Conservation (phyloP, 305 asterid species). For the Solanum aculeatissimum region DNA sequence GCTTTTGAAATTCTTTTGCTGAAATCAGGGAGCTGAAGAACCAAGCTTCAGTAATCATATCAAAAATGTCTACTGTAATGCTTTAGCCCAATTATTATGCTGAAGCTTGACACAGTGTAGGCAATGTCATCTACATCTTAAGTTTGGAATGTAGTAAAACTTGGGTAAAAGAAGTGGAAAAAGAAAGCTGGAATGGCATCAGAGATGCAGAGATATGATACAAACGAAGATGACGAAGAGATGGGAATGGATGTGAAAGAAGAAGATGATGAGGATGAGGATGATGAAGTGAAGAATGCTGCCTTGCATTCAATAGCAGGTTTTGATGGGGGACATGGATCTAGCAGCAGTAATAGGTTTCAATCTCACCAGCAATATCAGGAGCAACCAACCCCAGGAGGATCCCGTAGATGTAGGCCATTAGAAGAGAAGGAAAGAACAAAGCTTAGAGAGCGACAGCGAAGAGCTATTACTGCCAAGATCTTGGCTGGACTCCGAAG, state of each 20-base stretch:
- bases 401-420: slow-evolving; percentile 82
- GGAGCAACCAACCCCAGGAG: slow-evolving; percentile 68
- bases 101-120: neutral
- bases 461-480: slow-evolving; percentile 96
- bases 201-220: slow-evolving; percentile 67
- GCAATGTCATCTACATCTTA: slow-evolving; percentile 5
- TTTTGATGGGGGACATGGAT: slow-evolving; percentile 39
- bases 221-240: slow-evolving; percentile 87
- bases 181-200: slow-evolving; percentile 30
- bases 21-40: neutral
- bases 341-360: slow-evolving; percentile 40
- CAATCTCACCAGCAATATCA: slow-evolving; percentile 55
- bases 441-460: slow-evolving; percentile 89
- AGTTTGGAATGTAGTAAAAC: slow-evolving; percentile 18
- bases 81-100: neutral
- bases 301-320: slow-evolving; percentile 27
- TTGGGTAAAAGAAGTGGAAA: slow-evolving; percentile 10
- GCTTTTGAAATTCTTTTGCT: neutral
- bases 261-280: slow-evolving; percentile 66
- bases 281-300: slow-evolving; percentile 44
- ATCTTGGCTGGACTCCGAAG: slow-evolving; percentile 96
- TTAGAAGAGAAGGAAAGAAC: slow-evolving; percentile 98
- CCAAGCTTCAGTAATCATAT: neutral
- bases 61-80: neutral
- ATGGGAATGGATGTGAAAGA: slow-evolving; percentile 95